Percentiles rank a stretch among this genome's conserved stretches.
Conservation (phyloP, 306 rosid genomes). For the Prunus fruticosa region DNA sequence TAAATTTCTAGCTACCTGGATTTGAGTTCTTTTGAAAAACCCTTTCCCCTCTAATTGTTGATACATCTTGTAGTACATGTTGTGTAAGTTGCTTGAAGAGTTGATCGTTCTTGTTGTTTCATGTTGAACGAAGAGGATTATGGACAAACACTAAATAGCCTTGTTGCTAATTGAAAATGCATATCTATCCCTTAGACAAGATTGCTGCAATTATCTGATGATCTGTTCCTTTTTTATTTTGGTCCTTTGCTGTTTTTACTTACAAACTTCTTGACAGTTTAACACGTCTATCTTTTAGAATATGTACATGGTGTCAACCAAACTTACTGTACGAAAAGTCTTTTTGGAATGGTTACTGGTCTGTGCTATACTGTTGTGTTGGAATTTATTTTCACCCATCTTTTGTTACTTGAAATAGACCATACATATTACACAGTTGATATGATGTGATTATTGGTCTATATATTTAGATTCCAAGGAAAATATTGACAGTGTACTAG, state of each 20-base stretch:
- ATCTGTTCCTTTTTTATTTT: not conserved
- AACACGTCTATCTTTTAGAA: not conserved
- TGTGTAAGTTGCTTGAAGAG: constrained; percentile 4
- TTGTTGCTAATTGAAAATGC: not conserved
- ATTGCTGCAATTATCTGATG: constrained; percentile 6
- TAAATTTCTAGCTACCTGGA: constrained; percentile 19
- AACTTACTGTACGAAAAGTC: not conserved
- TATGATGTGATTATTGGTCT: not conserved
- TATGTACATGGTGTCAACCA: not conserved
- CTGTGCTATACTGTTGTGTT: not conserved
- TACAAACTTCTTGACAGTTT: not conserved
- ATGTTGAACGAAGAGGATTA: constrained; percentile 1
- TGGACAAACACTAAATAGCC: not conserved
- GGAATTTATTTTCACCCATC: not conserved
- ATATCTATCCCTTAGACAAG: not conserved
- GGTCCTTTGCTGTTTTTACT: not conserved
- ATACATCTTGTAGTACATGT: constrained; percentile 10
- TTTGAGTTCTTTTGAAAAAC: not conserved
- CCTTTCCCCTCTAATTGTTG: not conserved
- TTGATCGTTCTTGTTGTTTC: too few relatives aligned
- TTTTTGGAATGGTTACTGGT: not conserved
- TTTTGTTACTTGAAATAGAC: not conserved
- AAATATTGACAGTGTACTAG: not conserved
- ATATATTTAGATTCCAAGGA: not conserved
- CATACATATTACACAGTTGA: not conserved